Percentiles rank a stretch among this genome's conserved stretches.
These are phyloP conservation scores for Sclerotinia minor DNA, from an alignment of 2,329 filamentous ascomycete genomes.

Conservation along the genomic window DNA sequence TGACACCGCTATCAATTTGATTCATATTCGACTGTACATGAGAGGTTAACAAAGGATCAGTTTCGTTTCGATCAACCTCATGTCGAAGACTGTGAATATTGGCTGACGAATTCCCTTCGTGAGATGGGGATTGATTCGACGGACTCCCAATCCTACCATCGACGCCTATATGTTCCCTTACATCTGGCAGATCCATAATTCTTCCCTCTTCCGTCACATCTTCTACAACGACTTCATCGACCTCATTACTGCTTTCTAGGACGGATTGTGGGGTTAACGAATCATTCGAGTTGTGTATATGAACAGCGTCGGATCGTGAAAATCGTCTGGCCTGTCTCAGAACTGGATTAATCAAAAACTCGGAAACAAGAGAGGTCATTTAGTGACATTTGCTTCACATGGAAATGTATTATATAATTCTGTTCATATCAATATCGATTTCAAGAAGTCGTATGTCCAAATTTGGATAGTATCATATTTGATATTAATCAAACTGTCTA, in stretches of 20 bases:
- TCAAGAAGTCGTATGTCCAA: slow-evolving; percentile 8
- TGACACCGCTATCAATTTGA: slow-evolving; percentile 35
- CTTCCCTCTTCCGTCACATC: slow-evolving; percentile 17
- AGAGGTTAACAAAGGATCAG: neutral
- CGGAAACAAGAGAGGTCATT: slow-evolving; percentile 65
- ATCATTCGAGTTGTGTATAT: slow-evolving; percentile 43
- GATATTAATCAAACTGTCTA: slow-evolving; percentile 5
- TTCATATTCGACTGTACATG: slow-evolving; percentile 28
- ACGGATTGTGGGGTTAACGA: slow-evolving; percentile 31
- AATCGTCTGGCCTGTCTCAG: slow-evolving; percentile 65
- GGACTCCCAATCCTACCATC: slow-evolving; percentile 19
- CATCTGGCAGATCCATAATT: slow-evolving; percentile 12
- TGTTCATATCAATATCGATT: neutral
- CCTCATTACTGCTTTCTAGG: slow-evolving; percentile 24
- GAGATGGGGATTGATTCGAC: slow-evolving; percentile 33
- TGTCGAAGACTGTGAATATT: slow-evolving; percentile 3
- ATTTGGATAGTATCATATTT: neutral
- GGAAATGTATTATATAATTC: slow-evolving; percentile 8
- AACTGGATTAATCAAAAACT: slow-evolving; percentile 66
- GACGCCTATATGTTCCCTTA: neutral
- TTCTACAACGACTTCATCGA: slow-evolving; percentile 33
- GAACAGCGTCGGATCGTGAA: slow-evolving; percentile 46
- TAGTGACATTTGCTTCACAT: slow-evolving; percentile 35
- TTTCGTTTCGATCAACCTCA: neutral
- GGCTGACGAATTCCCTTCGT: slow-evolving; percentile 25